Base-by-base conservation (phyloP, 2,329 filamentous ascomycete genomes). In the Akanthomyces muscarius region DNA sequence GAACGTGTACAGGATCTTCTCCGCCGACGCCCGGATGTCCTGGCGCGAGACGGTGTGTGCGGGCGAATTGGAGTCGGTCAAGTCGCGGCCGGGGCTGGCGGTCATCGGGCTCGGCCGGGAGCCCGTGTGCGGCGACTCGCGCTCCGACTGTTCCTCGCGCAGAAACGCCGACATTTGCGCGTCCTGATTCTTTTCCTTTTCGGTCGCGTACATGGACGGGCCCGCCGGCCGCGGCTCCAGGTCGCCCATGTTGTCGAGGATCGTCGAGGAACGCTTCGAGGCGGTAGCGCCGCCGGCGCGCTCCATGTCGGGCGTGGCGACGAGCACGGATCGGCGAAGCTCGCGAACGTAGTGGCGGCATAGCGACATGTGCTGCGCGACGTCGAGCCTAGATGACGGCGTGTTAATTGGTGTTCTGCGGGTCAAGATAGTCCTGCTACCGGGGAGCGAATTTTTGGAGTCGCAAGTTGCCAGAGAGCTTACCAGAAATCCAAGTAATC, bases 401-500 rank as follows among this genome's bases (percentile, higher is more conserved):
- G 25, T 4, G 64, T 64, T 65, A 51, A 23, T 51, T 36, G 28
- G 44, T 47, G 44, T 10, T 25, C 18, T 56, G 8, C 41, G 11
- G 18, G 23, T 2, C 51, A 16, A 51, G 48, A n/a, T 7, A n/a
- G 6, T 30, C n/a, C 42, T 45, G 42, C 6, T 45, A 8, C n/a
- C n/a, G 5, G 41, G 11, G 33, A 36, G 33, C 10, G 7, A 36
- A 10, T 10, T 7, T 11, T 10, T 36, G 7, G 33, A 45, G 47
- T n/a, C 10, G 21, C 21, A 5, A 10, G 10, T 16, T 30, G 47
- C 2, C 25, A 48, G 13, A 53, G n/a, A 42, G 47, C 56, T 42
- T 81, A 98, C 95, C 96, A 99, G 77, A 99, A 99, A 74, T 99
- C 95, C 48, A 99, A 81, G 71, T 99, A 99, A 73, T 99, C 95